Percentiles rank a stretch among this genome's conserved stretches.
Conservation (phyloP, 208 protist species). For the Leishmania major region DNA sequence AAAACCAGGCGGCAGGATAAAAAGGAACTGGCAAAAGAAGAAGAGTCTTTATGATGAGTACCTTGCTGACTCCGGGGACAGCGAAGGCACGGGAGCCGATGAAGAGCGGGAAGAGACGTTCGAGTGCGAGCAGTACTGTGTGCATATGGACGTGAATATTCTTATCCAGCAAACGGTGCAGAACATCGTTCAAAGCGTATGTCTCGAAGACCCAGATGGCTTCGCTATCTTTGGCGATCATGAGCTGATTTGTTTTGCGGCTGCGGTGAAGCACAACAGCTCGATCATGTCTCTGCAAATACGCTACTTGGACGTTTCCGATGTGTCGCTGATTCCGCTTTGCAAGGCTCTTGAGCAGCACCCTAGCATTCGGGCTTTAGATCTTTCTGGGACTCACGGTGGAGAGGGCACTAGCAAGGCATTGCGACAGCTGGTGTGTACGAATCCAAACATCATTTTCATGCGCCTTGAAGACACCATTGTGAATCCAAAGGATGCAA, state of each 20-base stretch:
- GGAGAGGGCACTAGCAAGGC: constrained; percentile 63
- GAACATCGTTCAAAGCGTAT: constrained; percentile 79
- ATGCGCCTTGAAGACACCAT: constrained; percentile 70
- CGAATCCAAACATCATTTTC: constrained; percentile 81
- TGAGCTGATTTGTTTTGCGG: constrained; percentile 78
- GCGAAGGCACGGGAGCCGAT: constrained; percentile 25
- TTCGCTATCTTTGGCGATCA: constrained; percentile 63
- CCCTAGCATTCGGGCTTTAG: constrained; percentile 60
- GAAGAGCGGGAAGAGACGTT: constrained; percentile 39
- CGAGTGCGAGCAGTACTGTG: constrained; percentile 56
- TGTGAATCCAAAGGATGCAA: constrained; percentile 43
- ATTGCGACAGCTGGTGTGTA: constrained; percentile 67
- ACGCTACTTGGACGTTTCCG: constrained; percentile 74
- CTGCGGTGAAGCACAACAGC: constrained; percentile 77
- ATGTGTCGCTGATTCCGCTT: constrained; percentile 76
- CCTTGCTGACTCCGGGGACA: constrained; percentile 72
- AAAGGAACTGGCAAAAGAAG: constrained; percentile 30
- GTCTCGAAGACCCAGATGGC: constrained; percentile 67
- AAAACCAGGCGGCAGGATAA: constrained; percentile 10
- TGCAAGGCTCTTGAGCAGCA: constrained; percentile 66
- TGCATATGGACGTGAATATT: constrained; percentile 82
- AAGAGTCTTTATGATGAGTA: constrained; percentile 69
- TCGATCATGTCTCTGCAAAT: constrained; percentile 86
- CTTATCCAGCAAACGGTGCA: constrained; percentile 80
- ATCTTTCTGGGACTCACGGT: constrained; percentile 74